Base-by-base conservation (phyloP, 1,284 basidiomycete species). In the Peniophora sp. region DNA sequence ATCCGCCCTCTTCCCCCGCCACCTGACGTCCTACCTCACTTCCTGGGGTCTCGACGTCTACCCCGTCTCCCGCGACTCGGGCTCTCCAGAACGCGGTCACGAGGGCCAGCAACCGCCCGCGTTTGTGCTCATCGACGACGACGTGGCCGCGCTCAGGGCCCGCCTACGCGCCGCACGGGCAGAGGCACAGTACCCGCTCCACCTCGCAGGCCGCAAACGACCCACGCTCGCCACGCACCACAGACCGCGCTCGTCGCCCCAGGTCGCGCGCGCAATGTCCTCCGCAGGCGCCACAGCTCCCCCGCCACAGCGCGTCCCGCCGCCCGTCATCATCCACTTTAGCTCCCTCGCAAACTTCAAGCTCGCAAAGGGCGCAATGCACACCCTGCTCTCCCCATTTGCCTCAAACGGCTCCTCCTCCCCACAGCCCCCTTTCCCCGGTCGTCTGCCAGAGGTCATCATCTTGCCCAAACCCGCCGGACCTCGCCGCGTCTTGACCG, bases 391-490 rank as follows among this genome's bases (percentile, higher is more conserved):
- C 45, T 65, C 66, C 43, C 70, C 72, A 18, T 77, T 71, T 55
- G 55, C 70, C 55, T 62, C 66, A 47, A n/a, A n/a, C n/a, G n/a
- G n/a, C n/a, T n/a, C n/a, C n/a, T n/a, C n/a, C n/a, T n/a, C n/a
- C n/a, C n/a, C n/a, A 60, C 70, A 49, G 51, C 71, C 55, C 58
- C 68, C n/a, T n/a, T 41, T 5, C n/a, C 37, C 51, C 55, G 60
- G 55, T 12, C 27, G 27, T 12, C 20, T 78, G 2, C 86, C 93
- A 0, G 94, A 97, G 58, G 81, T 96, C 24, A 88, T 97, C 73
- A 91, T 97, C 56, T 86, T 97, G 24, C 94, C 92, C 3, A 97
- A 97, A 67, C 94, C 94, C 3, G 92, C 90, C 9, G 95, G 95
- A 3, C 94, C 94, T 1, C 81, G 94, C 34, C 81, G 94, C 9